phyloP scores from a whole-genome alignment of 257 asterid species.

The Nicotiana noctiflora region DNA sequence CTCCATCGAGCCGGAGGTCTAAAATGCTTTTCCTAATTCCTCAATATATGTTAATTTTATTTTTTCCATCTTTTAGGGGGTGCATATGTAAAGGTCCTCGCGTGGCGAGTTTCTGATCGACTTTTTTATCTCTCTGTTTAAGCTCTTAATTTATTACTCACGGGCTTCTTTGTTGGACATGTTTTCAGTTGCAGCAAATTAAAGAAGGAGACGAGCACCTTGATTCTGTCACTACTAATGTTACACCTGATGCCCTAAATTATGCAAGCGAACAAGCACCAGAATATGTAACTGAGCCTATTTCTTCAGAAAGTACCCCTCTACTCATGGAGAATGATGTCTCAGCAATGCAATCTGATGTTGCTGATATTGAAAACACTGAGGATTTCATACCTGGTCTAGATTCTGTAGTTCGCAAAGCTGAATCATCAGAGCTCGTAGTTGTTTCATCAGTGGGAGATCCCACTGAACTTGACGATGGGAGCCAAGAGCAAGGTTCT shows the following conservation, averaged over 20 bases:
- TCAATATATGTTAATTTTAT: slow-evolving; percentile 5
- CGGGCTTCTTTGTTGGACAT: slow-evolving; percentile 1
- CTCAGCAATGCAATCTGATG: slow-evolving; percentile 34
- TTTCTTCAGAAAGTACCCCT: slow-evolving; percentile 35
- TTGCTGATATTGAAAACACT: slow-evolving; percentile 31
- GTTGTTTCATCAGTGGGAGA: slow-evolving; percentile 31
- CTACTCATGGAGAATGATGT: slow-evolving; percentile 36
- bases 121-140: not conserved
- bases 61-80: not conserved
- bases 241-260: slow-evolving; percentile 31
- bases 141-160: not conserved
- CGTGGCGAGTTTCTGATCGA: not conserved
- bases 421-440: slow-evolving; percentile 27
- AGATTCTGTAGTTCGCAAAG: slow-evolving; percentile 41
- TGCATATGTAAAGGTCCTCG: not conserved
- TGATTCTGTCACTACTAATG: slow-evolving; percentile 30
- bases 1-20: slow-evolving; percentile 52
- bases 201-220: slow-evolving; percentile 40
- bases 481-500: slow-evolving; percentile 40
- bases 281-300: slow-evolving; percentile 29
- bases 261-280: slow-evolving; percentile 35
- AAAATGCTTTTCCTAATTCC: slow-evolving; percentile 13
- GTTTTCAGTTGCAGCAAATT: slow-evolving; percentile 34
- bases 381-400: slow-evolving; percentile 80
- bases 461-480: slow-evolving; percentile 50